Evolutionary conservation across 169 alveolate genomes (phyloP).

Genomic region (Plasmodium gonderi): DNA sequence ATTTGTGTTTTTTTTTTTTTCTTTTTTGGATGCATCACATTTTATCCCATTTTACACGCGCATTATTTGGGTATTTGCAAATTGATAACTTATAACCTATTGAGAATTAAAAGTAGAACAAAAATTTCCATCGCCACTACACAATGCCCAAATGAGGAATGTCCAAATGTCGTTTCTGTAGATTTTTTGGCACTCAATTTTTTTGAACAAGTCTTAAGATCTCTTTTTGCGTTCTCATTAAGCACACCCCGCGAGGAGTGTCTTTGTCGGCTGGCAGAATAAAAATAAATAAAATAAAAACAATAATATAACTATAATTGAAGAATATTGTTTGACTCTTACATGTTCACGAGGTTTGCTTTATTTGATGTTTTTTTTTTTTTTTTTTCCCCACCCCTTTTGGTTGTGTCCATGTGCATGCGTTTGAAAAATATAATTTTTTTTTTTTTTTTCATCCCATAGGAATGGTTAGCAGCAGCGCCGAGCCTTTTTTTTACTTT

Average conservation of each 20-base stretch:
- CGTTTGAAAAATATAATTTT: background rate
- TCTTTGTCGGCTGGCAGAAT: background rate
- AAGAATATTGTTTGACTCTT: background rate
- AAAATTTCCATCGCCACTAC: background rate
- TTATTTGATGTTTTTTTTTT: background rate
- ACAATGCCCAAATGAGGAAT: too few relatives aligned
- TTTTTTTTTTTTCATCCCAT: background rate
- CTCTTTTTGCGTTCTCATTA: background rate
- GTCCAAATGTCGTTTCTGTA: too few relatives aligned
- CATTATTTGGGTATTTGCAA: background rate
- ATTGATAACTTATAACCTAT: background rate
- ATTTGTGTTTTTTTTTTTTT: background rate
- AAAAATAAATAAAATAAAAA: too few relatives aligned
- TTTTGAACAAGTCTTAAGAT: background rate
- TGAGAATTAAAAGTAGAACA: background rate
- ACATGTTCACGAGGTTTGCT: background rate
- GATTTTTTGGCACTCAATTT: too few relatives aligned
- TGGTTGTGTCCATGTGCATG: too few relatives aligned
- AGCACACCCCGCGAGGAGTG: background rate
- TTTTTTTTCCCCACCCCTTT: background rate
- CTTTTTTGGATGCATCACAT: too few relatives aligned
- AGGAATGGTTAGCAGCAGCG: background rate
- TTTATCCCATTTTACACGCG: background rate
- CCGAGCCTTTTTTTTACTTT: background rate
- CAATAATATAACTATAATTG: background rate